Base-by-base conservation (phyloP, 257 asterid species). In the Solanum ossicruentum region DNA sequence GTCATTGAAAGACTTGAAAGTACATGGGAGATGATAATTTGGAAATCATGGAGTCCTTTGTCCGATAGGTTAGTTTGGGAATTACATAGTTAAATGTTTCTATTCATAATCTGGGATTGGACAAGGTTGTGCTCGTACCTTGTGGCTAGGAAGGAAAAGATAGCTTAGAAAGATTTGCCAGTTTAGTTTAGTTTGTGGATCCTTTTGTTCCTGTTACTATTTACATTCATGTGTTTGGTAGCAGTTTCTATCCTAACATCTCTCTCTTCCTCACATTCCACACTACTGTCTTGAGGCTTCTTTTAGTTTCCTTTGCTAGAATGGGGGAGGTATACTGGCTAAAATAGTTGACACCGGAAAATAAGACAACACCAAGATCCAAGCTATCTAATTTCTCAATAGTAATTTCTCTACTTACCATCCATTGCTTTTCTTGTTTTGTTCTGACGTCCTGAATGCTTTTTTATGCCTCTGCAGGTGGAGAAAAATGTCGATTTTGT, bases 401-500 rank as follows among this genome's bases (percentile, higher is more conserved):
- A 39, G 41, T 12, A 81, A 20, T 39, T 41, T 81, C 36, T 60
- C 32, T 18, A 36, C 81, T 20, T n/a, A 47, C 65, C 57, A n/a
- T 32, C 32, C 32, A 16, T 69, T 36, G 85, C 39, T 45, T 54
- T 83, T 51, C 69, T 32, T n/a, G 52, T 69, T 57, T 63, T 21
- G 8, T 84, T 84, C 11, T 55, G 72, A 83, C 36, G 12, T 84
- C 83, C 13, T 61, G 75, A 83, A 66, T 23, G 18, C 70, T 80
- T 87, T 21, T 49, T 47, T 80, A 63, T 26, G 63, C 56, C 82
- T 66, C 84, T 86, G 87, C 91, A 94, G 98, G 95, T 95, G 87
- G 98, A 97, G 91, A 93, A 89, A 85, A 95, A 94, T 90, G 96
- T 91, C 70, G 92, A 89, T 54, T 91, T 91, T 84, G 94, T 95